Conservation (phyloP, 2,329 filamentous ascomycete species). For the Botrytis hyacinthi region DNA sequence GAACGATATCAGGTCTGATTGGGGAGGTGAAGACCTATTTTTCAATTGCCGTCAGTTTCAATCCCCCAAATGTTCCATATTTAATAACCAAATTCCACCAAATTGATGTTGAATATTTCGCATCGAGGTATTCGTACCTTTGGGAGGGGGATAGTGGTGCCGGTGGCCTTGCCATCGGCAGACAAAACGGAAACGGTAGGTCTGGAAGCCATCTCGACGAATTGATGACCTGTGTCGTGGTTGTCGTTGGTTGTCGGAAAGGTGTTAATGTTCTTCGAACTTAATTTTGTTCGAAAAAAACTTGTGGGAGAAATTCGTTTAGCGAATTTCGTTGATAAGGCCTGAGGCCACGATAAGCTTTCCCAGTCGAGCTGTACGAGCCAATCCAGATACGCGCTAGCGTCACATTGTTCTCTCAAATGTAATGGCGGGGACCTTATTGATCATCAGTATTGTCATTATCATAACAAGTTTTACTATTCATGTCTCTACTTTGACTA, state of each 20-base stretch:
- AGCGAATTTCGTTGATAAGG: constrained; percentile 8
- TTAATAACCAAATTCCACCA: constrained; percentile 2
- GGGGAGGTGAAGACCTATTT: constrained; percentile 82
- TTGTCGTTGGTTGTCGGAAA: constrained; percentile 30
- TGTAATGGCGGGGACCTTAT: not conserved
- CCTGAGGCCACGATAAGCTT: constrained; percentile 1
- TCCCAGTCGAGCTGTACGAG: not conserved
- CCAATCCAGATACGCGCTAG: not conserved
- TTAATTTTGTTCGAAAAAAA: constrained; percentile 13
- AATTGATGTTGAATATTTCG: constrained; percentile 2
- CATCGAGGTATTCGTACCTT: constrained; percentile 44
- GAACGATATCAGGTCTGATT: constrained; percentile 98
- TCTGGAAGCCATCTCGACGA: constrained; percentile 75
- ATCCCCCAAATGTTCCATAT: constrained; percentile 18
- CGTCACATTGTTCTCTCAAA: not conserved
- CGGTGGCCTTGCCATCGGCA: constrained; percentile 90
- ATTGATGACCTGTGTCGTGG: constrained; percentile 35
- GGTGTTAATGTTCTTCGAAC: constrained; percentile 16
- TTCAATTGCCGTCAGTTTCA: constrained; percentile 30
- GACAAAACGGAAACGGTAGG: constrained; percentile 97
- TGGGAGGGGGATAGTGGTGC: constrained; percentile 87
- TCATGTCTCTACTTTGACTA: not conserved
- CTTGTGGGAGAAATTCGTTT: constrained; percentile 18
- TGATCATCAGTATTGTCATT: not conserved
- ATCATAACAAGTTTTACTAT: not conserved